These are phyloP conservation scores for Plantago elongata DNA, from an alignment of 257 asterid genomes.

Conservation along the genomic window DNA sequence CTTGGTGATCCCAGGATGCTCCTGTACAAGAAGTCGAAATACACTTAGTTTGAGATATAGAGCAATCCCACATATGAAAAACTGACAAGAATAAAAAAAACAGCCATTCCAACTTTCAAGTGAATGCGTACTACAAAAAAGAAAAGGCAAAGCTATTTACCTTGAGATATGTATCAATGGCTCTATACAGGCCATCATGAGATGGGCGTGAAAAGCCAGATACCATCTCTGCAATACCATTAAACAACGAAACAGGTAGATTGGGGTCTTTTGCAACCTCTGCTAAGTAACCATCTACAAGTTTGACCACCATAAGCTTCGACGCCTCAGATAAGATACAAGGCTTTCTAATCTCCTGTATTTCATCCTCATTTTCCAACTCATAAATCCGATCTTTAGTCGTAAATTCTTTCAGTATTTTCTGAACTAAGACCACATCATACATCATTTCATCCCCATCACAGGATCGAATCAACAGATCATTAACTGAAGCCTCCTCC, in stretches of 20 bases:
- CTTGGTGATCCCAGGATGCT: constrained; percentile 80
- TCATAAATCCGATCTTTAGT: constrained; percentile 44
- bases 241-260: constrained; percentile 49
- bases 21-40: constrained; percentile 33
- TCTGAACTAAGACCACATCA: constrained; percentile 51
- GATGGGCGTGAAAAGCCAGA: constrained; percentile 61
- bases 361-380: constrained; percentile 45
- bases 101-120: no score
- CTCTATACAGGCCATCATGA: constrained; percentile 84
- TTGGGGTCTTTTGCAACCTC: constrained; percentile 87
- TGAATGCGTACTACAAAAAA: neutral
- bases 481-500: constrained; percentile 83
- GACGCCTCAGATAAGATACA: constrained; percentile 96
- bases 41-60: neutral
- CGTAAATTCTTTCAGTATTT: constrained; percentile 62
- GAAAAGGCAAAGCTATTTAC: constrained; percentile 27
- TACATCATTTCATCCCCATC: constrained; percentile 53
- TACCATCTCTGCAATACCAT: constrained; percentile 70
- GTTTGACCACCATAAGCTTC: constrained; percentile 91
- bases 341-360: constrained; percentile 57
- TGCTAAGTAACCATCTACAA: constrained; percentile 73
- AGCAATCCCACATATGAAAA: no score
- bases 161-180: constrained; percentile 81
- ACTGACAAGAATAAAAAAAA: no score
- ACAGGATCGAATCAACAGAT: constrained; percentile 54